phyloP scores from a whole-genome alignment of 2,329 filamentous ascomycete species.

The Hypomyces perniciosus region DNA sequence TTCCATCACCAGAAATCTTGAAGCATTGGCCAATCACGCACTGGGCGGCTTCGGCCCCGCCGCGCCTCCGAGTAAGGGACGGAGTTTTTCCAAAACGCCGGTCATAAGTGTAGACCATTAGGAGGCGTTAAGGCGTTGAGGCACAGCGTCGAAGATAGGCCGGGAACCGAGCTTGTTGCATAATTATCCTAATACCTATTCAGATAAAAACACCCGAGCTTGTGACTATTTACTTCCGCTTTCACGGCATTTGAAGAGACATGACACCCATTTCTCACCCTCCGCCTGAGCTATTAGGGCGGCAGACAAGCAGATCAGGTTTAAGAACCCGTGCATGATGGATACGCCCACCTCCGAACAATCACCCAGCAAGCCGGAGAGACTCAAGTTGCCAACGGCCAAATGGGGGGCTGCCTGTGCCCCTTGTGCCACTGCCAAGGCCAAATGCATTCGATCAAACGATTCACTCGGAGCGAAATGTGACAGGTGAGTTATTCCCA shows the following conservation, averaged over 20 bases:
- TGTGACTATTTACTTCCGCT: too few species aligned
- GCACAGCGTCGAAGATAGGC: background rate
- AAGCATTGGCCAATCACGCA: background rate
- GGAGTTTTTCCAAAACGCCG: slow-evolving; percentile 15
- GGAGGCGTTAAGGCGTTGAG: background rate
- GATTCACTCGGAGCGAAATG: slow-evolving; percentile 34
- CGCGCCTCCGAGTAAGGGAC: slow-evolving; percentile 2
- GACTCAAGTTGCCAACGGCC: slow-evolving; percentile 30
- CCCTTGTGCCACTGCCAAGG: slow-evolving; percentile 43
- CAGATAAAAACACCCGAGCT: too few species aligned
- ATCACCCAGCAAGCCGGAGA: slow-evolving; percentile 11
- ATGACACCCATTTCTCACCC: too few species aligned
- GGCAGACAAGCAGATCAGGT: too few species aligned
- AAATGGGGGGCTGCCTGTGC: slow-evolving; percentile 47
- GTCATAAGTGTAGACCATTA: background rate
- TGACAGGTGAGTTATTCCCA: slow-evolving; percentile 31
- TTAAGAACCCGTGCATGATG: too few species aligned
- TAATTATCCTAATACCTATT: too few species aligned
- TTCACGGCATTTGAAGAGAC: too few species aligned
- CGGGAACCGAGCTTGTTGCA: too few species aligned
- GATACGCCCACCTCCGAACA: background rate
- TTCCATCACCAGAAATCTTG: too few species aligned
- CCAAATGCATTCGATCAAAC: slow-evolving; percentile 43
- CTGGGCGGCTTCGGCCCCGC: background rate
- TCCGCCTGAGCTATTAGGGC: too few species aligned